phyloP scores from a whole-genome alignment of 129 eudicot species.

The Lactuca sativa region DNA sequence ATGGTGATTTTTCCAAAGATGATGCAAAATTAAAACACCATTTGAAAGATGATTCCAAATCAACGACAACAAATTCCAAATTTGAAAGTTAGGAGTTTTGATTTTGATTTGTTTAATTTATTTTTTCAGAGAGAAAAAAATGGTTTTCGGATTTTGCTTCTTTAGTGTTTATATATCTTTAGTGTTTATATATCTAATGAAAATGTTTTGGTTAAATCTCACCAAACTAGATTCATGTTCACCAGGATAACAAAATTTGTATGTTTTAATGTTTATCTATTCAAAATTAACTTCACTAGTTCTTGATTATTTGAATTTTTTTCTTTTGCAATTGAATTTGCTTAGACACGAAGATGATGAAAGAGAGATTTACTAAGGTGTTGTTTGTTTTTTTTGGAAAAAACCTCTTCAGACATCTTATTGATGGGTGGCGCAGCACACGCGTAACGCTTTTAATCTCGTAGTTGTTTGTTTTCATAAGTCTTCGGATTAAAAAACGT shows the following conservation, averaged over 20 bases:
- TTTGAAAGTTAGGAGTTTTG: slow-evolving; percentile 48
- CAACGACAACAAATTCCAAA: too few species aligned
- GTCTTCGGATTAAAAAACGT: too few species aligned
- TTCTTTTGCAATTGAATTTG: slow-evolving; percentile 15
- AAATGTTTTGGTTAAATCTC: not conserved
- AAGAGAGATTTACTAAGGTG: slow-evolving; percentile 87
- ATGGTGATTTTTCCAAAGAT: slow-evolving; percentile 33
- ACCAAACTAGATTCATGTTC: too few species aligned
- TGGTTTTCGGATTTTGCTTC: not conserved
- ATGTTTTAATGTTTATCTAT: not conserved
- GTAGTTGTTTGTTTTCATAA: too few species aligned
- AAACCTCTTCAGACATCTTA: too few species aligned
- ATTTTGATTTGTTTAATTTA: not conserved
- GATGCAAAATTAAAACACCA: not conserved
- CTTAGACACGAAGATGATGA: slow-evolving; percentile 79
- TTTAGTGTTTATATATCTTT: not conserved
- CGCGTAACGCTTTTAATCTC: too few species aligned
- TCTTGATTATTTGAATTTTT: not conserved
- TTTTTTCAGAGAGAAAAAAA: not conserved
- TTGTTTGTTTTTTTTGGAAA: too few species aligned
- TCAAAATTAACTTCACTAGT: not conserved
- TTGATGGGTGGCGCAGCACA: too few species aligned
- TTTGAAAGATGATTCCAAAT: slow-evolving; percentile 25
- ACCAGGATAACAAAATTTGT: not conserved
- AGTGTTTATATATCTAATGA: not conserved